Conservation (phyloP, 2,329 filamentous ascomycete species). For the Exophiala sideris region DNA sequence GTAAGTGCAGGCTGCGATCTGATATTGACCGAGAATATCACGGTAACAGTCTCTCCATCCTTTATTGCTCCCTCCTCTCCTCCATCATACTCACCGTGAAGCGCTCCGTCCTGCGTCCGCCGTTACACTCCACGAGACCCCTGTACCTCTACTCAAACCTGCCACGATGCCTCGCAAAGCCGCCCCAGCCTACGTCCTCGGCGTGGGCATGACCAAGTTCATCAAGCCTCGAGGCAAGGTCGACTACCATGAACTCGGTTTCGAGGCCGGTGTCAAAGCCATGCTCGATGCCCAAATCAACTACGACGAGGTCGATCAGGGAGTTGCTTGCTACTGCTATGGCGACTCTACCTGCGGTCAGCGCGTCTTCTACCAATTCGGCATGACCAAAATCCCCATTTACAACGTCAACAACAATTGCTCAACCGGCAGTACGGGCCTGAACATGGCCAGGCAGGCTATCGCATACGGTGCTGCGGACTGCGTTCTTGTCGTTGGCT, state of each 20-base stretch:
- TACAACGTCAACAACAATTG: conserved; percentile 99
- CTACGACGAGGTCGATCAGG: conserved; percentile 94
- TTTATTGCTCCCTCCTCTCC: too few species aligned
- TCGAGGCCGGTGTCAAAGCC: conserved; percentile 32
- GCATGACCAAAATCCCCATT: conserved; percentile 80
- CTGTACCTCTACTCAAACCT: background rate
- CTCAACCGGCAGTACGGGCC: conserved; percentile 87
- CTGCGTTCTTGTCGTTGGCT: conserved; percentile 87
- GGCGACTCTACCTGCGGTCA: conserved; percentile 92
- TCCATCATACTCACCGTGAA: too few species aligned
- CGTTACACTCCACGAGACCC: too few species aligned
- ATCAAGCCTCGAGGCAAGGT: conserved; percentile 50
- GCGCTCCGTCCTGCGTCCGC: too few species aligned
- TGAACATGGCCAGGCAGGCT: conserved; percentile 77
- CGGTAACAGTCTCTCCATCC: too few species aligned
- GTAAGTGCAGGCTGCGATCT: too few species aligned
- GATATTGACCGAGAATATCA: too few species aligned
- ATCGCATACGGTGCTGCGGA: conserved; percentile 77
- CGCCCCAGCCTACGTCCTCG: conserved; percentile 76
- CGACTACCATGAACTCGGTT: conserved; percentile 32
- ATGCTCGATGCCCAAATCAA: conserved; percentile 75
- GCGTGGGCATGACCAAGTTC: conserved; percentile 99
- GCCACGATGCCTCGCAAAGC: conserved; percentile 52
- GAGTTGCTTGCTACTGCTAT: conserved; percentile 93
- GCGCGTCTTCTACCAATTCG: conserved; percentile 96